Evolutionary conservation across 805 yeast genomes (phyloP), one percentile per base, ranked within the genome.

Genomic region (Sugiyamaella valdiviana): DNA sequence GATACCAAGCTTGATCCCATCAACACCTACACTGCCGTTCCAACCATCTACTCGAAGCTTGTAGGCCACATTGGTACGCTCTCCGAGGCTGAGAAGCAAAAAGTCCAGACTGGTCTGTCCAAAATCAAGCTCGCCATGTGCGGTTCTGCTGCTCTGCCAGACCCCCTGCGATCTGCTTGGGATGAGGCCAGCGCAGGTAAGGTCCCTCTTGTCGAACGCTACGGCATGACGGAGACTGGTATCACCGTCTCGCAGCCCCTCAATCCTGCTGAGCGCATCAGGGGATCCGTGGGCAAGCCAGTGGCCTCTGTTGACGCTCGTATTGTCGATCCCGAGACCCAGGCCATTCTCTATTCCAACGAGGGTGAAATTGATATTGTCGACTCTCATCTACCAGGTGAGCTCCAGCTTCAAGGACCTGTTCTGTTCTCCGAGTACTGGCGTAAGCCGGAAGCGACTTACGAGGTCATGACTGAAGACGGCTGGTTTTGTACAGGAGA

Each of bases 401-500:
- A 79, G 55, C 60, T 79, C 39, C 65, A 74, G 55, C 59, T 79
- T 15, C 58, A 77, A 19, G 83, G 84, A 1, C 76, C 79, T 2
- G 80, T 77, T 50, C 67, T 78, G n/a, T 78, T 78, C 59, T 50
- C 59, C 38, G 71, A 72, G 16, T 79, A 79, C 62, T 79, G 64
- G 64, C 69, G 75, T 45, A 70, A 75, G 52, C 65, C 66, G 5
- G 74, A 73, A 44, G 80, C 77, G 41, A 76, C 80, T 2, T 61
- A 48, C 5, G 70, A 70, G 53, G 66, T 72, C 1, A 65, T 79
- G 47, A 62, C 70, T 15, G 76, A 72, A 21, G 78, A 72, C 14
- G 61, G 58, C 16, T 79, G 82, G 80, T 78, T 78, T 62, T 62
- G 66, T 39, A 77, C 83, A 3, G 84, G 84, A 23, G 84, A 79